A percentile compares a stretch with the other conserved stretches of the same genome.
These are phyloP conservation scores for Graphilbum fragrans DNA, from an alignment of 2,329 filamentous ascomycete species.

Conservation along the genomic window DNA sequence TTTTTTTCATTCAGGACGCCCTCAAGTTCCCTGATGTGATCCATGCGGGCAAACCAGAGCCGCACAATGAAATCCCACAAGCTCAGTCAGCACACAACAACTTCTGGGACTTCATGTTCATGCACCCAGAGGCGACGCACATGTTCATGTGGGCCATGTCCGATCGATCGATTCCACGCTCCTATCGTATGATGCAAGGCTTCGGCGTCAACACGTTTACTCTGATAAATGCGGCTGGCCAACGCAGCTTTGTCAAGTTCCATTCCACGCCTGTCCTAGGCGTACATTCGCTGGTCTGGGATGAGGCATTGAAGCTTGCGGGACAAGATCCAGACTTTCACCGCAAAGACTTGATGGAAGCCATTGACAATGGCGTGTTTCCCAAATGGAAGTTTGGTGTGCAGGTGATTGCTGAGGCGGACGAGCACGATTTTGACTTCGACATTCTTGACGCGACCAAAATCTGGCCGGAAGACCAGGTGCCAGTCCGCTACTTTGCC, in stretches of 20 bases:
- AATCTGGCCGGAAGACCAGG: constrained; percentile 52
- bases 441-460: constrained; percentile 61
- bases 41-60: constrained; percentile 67
- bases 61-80: constrained; percentile 56
- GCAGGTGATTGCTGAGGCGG: constrained; percentile 49
- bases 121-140: constrained; percentile 50
- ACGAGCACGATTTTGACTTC: constrained; percentile 48
- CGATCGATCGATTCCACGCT: constrained; percentile 53
- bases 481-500: constrained; percentile 49
- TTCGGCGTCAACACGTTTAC: constrained; percentile 56
- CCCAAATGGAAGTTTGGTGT: constrained; percentile 54
- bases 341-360: constrained; percentile 51
- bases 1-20: constrained; percentile 67
- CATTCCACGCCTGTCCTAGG: constrained; percentile 54
- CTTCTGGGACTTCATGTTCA: constrained; percentile 47
- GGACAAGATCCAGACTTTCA: constrained; percentile 49
- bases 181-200: constrained; percentile 54
- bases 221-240: constrained; percentile 47
- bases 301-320: constrained; percentile 40
- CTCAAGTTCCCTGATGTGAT: constrained; percentile 66
- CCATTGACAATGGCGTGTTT: constrained; percentile 47
- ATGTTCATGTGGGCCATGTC: constrained; percentile 55
- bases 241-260: constrained; percentile 54
- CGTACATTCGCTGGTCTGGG: constrained; percentile 44
- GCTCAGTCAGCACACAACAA: no score